Evolutionary conservation across 2,329 filamentous ascomycete species (phyloP).

Genomic region (Gnomoniopsis sp.): DNA sequence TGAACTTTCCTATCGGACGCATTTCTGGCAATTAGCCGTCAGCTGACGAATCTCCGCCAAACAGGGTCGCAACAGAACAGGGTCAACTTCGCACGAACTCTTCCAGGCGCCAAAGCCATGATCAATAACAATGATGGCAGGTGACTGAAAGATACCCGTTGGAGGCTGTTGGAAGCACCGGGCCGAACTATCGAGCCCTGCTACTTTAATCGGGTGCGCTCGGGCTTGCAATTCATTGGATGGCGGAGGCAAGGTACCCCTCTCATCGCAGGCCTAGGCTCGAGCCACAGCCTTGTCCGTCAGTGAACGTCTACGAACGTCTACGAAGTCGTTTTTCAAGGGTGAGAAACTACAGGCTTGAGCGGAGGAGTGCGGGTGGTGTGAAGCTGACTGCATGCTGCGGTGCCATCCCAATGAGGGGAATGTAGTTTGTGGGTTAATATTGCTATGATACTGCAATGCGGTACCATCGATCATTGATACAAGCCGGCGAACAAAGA

Average conservation of each 20-base stretch:
- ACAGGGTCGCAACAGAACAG: background rate
- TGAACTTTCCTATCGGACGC: background rate
- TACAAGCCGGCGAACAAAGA: background rate
- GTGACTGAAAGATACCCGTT: background rate
- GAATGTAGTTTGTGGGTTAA: background rate
- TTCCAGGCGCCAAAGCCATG: background rate
- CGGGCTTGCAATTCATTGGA: background rate
- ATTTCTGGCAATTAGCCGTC: background rate
- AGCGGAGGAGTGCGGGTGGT: background rate
- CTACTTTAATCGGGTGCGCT: background rate
- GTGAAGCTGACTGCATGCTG: background rate
- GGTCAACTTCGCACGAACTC: too few relatives aligned
- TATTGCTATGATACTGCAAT: background rate
- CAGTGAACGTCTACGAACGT: background rate
- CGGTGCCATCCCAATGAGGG: background rate
- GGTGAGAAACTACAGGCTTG: background rate
- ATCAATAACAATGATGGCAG: background rate
- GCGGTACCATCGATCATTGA: background rate
- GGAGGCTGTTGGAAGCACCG: background rate
- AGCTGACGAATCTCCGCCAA: background rate
- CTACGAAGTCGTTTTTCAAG: background rate
- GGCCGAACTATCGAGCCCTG: background rate
- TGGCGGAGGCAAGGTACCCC: background rate
- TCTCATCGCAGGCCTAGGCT: background rate
- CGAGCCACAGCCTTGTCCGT: conserved; percentile 2